These are phyloP conservation scores for Anisodus acutangulus DNA, from an alignment of 257 asterid genomes.

Conservation along the genomic window DNA sequence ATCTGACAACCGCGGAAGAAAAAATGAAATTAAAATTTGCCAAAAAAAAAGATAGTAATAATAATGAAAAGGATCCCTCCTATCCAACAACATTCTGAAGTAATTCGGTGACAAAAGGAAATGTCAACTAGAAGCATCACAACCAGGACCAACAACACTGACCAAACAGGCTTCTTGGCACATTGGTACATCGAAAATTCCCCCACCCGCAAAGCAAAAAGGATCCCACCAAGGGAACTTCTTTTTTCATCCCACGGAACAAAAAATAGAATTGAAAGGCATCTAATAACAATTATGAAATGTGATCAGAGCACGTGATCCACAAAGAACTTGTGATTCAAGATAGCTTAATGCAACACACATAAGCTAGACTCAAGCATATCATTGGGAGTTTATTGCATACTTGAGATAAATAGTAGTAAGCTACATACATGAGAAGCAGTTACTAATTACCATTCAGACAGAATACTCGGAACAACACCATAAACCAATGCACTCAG, in stretches of 20 bases:
- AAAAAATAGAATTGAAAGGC: background rate
- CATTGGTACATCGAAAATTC: background rate
- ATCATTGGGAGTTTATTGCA: background rate
- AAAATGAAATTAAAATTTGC: conserved; percentile 34
- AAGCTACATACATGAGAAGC: conserved; percentile 1
- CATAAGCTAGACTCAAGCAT: conserved; percentile 2
- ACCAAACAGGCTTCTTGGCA: conserved; percentile 21
- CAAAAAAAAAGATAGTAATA: background rate
- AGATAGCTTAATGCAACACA: background rate
- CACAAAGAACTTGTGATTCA: conserved; percentile 4
- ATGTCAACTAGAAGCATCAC: conserved; percentile 19
- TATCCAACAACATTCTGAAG: conserved; percentile 9
- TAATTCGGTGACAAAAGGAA: conserved; percentile 13
- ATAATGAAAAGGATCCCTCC: background rate
- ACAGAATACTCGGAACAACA: background rate
- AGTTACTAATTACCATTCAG: background rate
- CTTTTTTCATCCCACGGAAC: background rate
- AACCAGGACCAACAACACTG: background rate
- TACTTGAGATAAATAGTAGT: background rate
- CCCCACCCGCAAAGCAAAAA: background rate
- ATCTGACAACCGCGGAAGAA: conserved; percentile 58
- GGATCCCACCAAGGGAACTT: conserved; percentile 17
- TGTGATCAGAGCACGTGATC: background rate
- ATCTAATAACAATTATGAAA: background rate
- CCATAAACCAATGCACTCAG: background rate